These are phyloP conservation scores for Fusarium citri DNA, from an alignment of 2,329 filamentous ascomycete species.

Conservation along the genomic window DNA sequence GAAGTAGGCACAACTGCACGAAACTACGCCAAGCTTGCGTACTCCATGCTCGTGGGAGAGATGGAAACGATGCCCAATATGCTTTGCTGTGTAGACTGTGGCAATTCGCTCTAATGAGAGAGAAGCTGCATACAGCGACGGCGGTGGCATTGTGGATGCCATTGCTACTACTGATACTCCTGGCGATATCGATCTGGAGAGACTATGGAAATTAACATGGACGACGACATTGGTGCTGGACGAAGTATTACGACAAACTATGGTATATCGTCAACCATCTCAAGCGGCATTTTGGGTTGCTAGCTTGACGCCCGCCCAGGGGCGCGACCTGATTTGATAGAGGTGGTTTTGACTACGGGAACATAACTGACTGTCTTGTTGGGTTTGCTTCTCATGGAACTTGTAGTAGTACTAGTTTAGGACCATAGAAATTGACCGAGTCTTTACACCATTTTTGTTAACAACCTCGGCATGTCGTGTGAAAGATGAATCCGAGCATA, in stretches of 20 bases:
- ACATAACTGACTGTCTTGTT: not conserved
- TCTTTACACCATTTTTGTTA: rapidly evolving
- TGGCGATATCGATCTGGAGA: not conserved
- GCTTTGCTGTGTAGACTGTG: not conserved
- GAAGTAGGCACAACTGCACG: not conserved
- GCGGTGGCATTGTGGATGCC: not conserved
- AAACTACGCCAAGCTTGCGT: not conserved
- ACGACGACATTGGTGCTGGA: not conserved
- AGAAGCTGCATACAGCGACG: not conserved
- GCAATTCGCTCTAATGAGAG: not conserved
- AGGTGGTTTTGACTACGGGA: not conserved
- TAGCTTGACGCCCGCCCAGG: not conserved
- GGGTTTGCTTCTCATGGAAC: not conserved
- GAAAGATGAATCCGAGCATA: too few relatives aligned
- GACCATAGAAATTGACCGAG: not conserved
- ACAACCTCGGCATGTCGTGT: too few relatives aligned
- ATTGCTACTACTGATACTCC: not conserved
- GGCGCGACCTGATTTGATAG: not conserved
- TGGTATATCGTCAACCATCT: not conserved
- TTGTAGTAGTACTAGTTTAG: not conserved
- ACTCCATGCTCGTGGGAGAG: not conserved
- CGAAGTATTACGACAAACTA: not conserved
- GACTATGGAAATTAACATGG: not conserved
- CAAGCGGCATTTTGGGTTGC: not conserved
- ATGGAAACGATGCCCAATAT: not conserved